These are phyloP conservation scores for Polytrichum commune DNA, from an alignment of 225 moss, liverwort and hornwort genomes.

Conservation along the genomic window DNA sequence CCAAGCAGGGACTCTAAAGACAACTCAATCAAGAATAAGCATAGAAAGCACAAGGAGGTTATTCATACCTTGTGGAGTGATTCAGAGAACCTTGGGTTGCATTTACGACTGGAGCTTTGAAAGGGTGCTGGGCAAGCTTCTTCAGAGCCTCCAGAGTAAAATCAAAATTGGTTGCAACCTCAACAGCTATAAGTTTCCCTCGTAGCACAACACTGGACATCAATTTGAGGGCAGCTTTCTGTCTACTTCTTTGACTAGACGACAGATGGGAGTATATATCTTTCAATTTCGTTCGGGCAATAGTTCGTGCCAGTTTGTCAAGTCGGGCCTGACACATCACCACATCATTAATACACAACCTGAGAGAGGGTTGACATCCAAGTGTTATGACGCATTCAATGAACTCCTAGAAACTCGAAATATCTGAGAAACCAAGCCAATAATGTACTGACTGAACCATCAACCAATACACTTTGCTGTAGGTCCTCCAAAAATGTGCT, in stretches of 20 bases:
- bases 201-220: constrained; percentile 79
- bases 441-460: too few relatives aligned
- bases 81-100: constrained; percentile 30
- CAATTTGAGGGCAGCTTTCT: constrained; percentile 71
- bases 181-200: constrained; percentile 75
- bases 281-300: constrained; percentile 63
- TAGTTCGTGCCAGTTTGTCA: constrained; percentile 80
- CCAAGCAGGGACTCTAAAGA: too few relatives aligned
- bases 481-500: too few relatives aligned
- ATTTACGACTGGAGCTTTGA: constrained; percentile 21
- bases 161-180: constrained; percentile 87
- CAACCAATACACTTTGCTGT: too few relatives aligned
- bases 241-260: constrained; percentile 76
- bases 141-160: constrained; percentile 85
- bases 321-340: constrained; percentile 55
- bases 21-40: not conserved
- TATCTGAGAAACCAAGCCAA: not conserved
- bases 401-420: too few relatives aligned
- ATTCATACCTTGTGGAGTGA: constrained; percentile 40
- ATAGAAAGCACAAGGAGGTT: not conserved
- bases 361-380: not conserved
- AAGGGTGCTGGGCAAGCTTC: constrained; percentile 67
- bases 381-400: not conserved
- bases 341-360: not conserved
- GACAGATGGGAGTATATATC: constrained; percentile 91